These are phyloP conservation scores for Cryphonectria naterciae DNA, from an alignment of 2,329 filamentous ascomycete species.

Conservation along the genomic window DNA sequence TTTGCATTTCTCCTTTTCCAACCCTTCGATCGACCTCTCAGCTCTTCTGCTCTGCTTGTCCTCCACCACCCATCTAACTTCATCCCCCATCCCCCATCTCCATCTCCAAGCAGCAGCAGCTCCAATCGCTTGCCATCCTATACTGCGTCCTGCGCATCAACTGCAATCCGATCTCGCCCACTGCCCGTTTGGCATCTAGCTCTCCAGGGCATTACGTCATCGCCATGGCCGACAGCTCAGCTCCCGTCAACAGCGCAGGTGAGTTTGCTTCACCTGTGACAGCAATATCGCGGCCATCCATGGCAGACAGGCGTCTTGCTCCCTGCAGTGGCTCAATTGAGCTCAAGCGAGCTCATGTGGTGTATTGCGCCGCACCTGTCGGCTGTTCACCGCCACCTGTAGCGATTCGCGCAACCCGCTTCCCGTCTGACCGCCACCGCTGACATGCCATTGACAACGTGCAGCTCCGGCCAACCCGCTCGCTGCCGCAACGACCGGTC, in stretches of 20 bases:
- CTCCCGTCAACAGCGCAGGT: slow-evolving; percentile 29
- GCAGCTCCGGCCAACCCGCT: slow-evolving; percentile 19
- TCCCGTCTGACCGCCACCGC: slow-evolving; percentile 1
- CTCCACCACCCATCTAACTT: slow-evolving; percentile 5
- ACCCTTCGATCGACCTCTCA: slow-evolving; percentile 8
- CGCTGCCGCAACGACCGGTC: slow-evolving; percentile 13
- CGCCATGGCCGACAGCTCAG: slow-evolving; percentile 29
- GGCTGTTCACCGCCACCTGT: slow-evolving; percentile 14
- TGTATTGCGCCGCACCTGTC: background rate
- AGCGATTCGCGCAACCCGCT: slow-evolving; percentile 12
- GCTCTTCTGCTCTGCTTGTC: slow-evolving; percentile 9
- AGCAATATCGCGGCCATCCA: background rate
- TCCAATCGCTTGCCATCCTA: slow-evolving; percentile 10
- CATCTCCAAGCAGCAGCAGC: background rate
- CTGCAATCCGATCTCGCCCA: slow-evolving; percentile 18
- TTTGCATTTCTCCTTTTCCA: slow-evolving; percentile 17
- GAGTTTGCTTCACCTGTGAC: slow-evolving; percentile 20
- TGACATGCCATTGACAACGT: slow-evolving; percentile 19
- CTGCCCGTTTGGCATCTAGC: slow-evolving; percentile 7
- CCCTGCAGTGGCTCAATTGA: slow-evolving; percentile 6
- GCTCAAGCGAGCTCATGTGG: slow-evolving; percentile 14
- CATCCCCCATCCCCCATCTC: background rate
- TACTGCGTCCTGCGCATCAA: slow-evolving; percentile 17
- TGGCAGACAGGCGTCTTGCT: background rate
- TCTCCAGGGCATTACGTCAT: slow-evolving; percentile 29